These are phyloP conservation scores for Aspergillus phoenicis DNA, from an alignment of 2,329 filamentous ascomycete genomes.

Conservation along the genomic window DNA sequence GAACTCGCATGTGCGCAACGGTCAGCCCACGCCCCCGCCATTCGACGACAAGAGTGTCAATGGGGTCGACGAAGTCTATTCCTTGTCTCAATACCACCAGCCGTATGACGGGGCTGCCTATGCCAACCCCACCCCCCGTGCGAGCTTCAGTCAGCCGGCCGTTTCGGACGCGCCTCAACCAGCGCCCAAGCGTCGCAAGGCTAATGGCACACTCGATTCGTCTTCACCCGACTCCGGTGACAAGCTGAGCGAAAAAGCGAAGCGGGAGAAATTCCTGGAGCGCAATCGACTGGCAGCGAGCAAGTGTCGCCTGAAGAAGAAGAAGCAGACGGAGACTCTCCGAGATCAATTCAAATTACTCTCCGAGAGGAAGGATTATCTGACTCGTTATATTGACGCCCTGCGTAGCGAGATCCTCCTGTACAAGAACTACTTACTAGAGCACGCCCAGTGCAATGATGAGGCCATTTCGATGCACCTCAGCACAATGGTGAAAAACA, in stretches of 20 bases:
- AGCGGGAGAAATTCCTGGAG: conserved; percentile 57
- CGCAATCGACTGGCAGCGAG: conserved; percentile 62
- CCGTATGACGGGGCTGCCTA: background rate
- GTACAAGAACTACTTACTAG: conserved; percentile 44
- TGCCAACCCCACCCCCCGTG: background rate
- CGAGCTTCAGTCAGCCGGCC: background rate
- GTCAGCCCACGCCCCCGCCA: conserved; percentile 41
- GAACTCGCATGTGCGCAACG: conserved; percentile 41
- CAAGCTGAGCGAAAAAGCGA: conserved; percentile 18
- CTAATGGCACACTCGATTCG: background rate
- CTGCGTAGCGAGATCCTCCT: conserved; percentile 41
- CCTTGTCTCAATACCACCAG: background rate
- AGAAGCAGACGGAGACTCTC: conserved; percentile 56
- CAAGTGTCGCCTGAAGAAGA: conserved; percentile 65
- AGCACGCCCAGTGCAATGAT: conserved; percentile 43
- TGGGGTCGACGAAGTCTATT: conserved; percentile 4
- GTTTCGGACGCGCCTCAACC: background rate
- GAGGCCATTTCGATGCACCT: conserved; percentile 41
- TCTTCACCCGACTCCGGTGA: background rate
- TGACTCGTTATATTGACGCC: conserved; percentile 35
- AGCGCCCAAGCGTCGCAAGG: background rate
- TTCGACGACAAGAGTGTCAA: conserved; percentile 29
- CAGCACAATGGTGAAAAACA: conserved; percentile 40
- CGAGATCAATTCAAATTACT: conserved; percentile 44
- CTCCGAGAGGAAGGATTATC: conserved; percentile 34